These are phyloP conservation scores for Clausena lansium DNA, from an alignment of 345 rosid genomes.

Conservation along the genomic window DNA sequence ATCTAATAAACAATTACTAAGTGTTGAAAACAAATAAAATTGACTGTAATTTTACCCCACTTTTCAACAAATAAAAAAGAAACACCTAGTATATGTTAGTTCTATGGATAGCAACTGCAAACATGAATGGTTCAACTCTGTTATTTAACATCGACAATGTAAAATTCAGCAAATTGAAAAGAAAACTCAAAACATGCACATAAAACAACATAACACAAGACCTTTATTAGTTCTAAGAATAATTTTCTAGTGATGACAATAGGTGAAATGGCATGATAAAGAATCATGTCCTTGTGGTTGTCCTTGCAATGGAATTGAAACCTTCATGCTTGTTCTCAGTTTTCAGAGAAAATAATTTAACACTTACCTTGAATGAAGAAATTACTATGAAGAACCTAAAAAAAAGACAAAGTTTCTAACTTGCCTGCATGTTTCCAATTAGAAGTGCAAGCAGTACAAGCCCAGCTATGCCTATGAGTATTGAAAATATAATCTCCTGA, in stretches of 20 bases:
- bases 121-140: background rate
- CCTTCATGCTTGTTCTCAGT: background rate
- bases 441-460: conserved; percentile 78
- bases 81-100: too few relatives aligned
- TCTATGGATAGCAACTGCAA: background rate
- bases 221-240: background rate
- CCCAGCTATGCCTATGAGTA: conserved; percentile 63
- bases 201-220: background rate
- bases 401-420: background rate
- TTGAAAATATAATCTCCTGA: conserved; percentile 76
- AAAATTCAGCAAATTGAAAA: background rate
- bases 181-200: background rate
- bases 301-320: background rate
- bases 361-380: background rate
- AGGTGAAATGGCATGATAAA: background rate
- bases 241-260: background rate
- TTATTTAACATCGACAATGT: background rate
- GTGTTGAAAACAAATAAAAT: background rate
- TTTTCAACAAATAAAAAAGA: too few relatives aligned
- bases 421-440: conserved; percentile 81
- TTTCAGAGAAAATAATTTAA: background rate
- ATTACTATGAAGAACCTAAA: background rate
- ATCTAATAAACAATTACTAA: background rate
- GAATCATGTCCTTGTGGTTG: background rate
- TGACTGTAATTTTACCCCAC: background rate